phyloP scores from a whole-genome alignment of 257 asterid genomes.

The Nicotiana otophora region DNA sequence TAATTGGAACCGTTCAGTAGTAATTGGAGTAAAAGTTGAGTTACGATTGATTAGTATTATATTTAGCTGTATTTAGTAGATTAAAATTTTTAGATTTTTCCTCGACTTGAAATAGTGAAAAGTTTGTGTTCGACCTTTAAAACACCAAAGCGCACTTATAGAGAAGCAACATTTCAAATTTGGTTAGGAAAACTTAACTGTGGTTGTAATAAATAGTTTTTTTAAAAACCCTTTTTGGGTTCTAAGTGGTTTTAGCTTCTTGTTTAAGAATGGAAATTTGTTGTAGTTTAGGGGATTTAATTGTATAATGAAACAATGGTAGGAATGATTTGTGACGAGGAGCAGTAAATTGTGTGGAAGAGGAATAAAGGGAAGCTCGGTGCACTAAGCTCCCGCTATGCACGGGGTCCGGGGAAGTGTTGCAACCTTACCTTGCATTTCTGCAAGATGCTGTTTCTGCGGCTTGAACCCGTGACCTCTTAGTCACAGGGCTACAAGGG shows the following conservation, averaged over 20 bases:
- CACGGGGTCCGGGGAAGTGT: no score
- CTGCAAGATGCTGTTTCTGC: no score
- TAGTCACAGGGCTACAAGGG: no score
- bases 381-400: no score
- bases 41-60: not conserved
- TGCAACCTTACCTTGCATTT: no score
- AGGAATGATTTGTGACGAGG: not conserved
- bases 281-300: not conserved
- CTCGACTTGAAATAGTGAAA: not conserved
- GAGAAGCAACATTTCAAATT: not conserved
- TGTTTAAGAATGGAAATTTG: constrained; percentile 3
- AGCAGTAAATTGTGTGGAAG: not conserved
- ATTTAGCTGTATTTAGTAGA: not conserved
- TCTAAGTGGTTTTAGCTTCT: not conserved
- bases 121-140: no score
- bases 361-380: not conserved
- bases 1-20: not conserved
- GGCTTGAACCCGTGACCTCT: no score
- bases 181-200: not conserved
- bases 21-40: not conserved
- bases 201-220: not conserved
- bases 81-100: not conserved
- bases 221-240: not conserved
- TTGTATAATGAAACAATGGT: not conserved
- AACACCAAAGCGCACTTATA: not conserved